A percentile compares a stretch with the other conserved stretches of the same genome.
Evolutionary conservation across 768 basidiomycete genomes (phyloP).

Genomic region (Pseudohyphozyma bogoriensis): DNA sequence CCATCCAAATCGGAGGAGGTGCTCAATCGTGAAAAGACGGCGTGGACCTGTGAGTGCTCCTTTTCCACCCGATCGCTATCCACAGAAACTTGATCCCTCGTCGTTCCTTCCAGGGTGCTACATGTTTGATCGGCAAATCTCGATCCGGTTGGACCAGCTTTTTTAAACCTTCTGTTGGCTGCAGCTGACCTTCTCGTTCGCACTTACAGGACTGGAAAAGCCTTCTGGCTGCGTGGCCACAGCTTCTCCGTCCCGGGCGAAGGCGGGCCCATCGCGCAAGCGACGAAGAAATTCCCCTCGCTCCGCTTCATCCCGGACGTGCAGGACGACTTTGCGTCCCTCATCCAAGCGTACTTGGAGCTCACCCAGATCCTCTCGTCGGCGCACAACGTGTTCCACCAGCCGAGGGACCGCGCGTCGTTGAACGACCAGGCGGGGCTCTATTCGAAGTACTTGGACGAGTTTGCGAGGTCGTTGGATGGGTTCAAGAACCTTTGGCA

Average conservation of each 20-base stretch:
- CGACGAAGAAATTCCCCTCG: slow-evolving; percentile 25
- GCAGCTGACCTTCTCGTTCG: too few relatives aligned
- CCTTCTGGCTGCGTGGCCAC: slow-evolving; percentile 29
- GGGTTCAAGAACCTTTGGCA: slow-evolving; percentile 9
- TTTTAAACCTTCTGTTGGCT: too few relatives aligned
- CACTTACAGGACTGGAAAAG: slow-evolving; percentile 31
- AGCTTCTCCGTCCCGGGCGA: slow-evolving; percentile 23
- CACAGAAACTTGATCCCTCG: too few relatives aligned
- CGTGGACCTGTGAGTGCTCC: slow-evolving; percentile 21
- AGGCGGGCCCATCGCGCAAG: too few relatives aligned
- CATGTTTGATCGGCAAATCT: slow-evolving; percentile 27
- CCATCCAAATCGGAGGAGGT: too few relatives aligned
- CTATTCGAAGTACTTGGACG: slow-evolving; percentile 18
- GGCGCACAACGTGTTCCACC: slow-evolving; percentile 27
- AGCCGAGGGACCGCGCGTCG: slow-evolving; percentile 19
- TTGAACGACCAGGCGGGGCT: background rate
- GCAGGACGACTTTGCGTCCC: slow-evolving; percentile 27
- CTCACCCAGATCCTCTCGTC: slow-evolving; percentile 28
- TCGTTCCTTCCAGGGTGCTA: slow-evolving; percentile 11
- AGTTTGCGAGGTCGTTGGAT: slow-evolving; percentile 18
- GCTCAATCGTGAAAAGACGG: slow-evolving; percentile 27
- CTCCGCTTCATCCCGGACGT: slow-evolving; percentile 16
- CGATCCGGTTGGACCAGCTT: too few relatives aligned
- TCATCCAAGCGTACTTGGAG: slow-evolving; percentile 26
- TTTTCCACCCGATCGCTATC: background rate